Evolutionary conservation across 768 basidiomycete genomes (phyloP).

Genomic region (Gautieria morchelliformis): DNA sequence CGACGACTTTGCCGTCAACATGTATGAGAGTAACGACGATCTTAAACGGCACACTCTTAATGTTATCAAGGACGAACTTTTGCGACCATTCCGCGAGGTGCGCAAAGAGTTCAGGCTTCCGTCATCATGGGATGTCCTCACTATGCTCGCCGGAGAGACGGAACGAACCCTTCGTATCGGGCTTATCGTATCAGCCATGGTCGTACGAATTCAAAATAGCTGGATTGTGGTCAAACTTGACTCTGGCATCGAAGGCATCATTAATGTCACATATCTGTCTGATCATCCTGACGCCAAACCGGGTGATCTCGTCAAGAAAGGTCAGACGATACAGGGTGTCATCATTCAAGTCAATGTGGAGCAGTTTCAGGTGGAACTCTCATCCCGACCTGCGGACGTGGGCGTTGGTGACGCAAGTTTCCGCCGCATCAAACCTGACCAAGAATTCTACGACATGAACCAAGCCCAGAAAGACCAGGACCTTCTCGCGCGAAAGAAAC

Average conservation of each 20-base stretch:
- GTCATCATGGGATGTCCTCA: conserved; percentile 70
- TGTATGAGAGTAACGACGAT: conserved; percentile 74
- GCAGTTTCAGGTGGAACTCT: conserved; percentile 63
- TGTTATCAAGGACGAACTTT: conserved; percentile 78
- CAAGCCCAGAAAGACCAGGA: conserved; percentile 61
- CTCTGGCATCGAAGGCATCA: conserved; percentile 82
- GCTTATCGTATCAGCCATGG: conserved; percentile 70
- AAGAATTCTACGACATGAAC: conserved; percentile 51
- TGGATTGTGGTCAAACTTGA: conserved; percentile 70
- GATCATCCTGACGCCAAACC: conserved; percentile 34
- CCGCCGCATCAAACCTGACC: conserved; percentile 48
- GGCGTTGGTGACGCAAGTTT: conserved; percentile 51
- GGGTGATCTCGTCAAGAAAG: conserved; percentile 52
- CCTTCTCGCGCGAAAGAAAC: conserved; percentile 70
- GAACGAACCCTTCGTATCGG: conserved; percentile 64
- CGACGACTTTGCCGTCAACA: conserved; percentile 91
- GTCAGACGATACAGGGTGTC: conserved; percentile 72
- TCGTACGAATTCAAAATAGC: conserved; percentile 43
- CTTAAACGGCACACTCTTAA: conserved; percentile 86
- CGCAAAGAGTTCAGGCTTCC: conserved; percentile 58
- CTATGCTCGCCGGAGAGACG: conserved; percentile 95
- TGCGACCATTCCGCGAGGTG: conserved; percentile 70
- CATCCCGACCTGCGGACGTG: conserved; percentile 56
- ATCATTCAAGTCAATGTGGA: conserved; percentile 65
- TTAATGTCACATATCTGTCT: conserved; percentile 50